Evolutionary conservation across 1,139 yeast species (phyloP), one percentile per base, ranked within the genome.

Genomic region (Groenewaldozyma sp.): DNA sequence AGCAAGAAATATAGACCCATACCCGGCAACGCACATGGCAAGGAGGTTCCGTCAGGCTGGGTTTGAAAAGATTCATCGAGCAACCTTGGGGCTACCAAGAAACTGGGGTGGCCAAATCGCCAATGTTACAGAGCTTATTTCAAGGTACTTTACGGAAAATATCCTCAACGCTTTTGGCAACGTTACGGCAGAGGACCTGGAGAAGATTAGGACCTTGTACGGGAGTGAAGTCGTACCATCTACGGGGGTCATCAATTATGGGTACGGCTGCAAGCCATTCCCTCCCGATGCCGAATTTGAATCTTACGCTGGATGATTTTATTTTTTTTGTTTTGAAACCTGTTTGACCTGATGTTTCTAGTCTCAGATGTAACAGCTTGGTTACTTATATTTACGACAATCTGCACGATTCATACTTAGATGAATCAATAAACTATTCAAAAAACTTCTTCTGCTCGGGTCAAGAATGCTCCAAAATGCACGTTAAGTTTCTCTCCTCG

Each of bases 31-130:
- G 28, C 40, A 40, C 7, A 45, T 55, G 2, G 55, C 58, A 3
- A 33, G 37, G 5, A 41, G 55, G 22, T 42, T 63, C 28, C 41
- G 39, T 24, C 49, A 53, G 2, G 56, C 61, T 1, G 67, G 68
- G 2, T 64, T 61, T 42, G 38, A 37, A 2, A 52, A 55, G 17
- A 47, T 62, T 16, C 43, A 53, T 42, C 37, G 55, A 17, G 55
- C 60, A 3, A 40, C 49, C 27, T 35, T 56, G 10, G 49, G 54
- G 4, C 39, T 59, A 11, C 63, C 63, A 4, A 46, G 54, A 9
- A 59, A 58, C 10, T 58, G 62, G 62, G 58, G 60, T 3, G 63
- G 62, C 16, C 55, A 50, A 28, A 45, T 56, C 13, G 61, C 62
- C 17, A 55, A 55, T 31, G 40, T 58, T 29, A 53, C 62, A 2